These are phyloP conservation scores for Colletotrichum costaricense DNA, from an alignment of 2,329 filamentous ascomycete genomes.

Conservation along the genomic window DNA sequence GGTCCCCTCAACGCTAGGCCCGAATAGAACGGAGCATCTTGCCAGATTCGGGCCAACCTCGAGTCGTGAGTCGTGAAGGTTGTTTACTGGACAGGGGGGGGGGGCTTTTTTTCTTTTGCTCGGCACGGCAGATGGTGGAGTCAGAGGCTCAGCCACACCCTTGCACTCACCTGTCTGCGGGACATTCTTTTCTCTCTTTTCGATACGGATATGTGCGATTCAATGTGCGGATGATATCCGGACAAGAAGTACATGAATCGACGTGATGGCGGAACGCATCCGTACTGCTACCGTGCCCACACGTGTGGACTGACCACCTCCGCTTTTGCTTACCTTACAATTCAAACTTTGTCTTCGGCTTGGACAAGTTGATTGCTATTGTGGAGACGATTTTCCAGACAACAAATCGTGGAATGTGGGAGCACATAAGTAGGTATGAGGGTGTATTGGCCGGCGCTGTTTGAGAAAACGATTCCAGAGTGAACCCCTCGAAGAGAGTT, in stretches of 20 bases:
- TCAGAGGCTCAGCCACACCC: not conserved
- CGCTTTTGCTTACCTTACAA: not conserved
- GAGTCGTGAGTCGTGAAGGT: constrained; percentile 6
- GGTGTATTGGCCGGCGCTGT: not conserved
- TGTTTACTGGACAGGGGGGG: constrained; percentile 5
- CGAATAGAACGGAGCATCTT: not conserved
- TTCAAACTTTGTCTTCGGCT: constrained; percentile 8
- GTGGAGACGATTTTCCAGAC: not conserved
- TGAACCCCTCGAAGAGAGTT: not conserved
- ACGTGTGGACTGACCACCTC: not conserved
- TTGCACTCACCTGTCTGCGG: not conserved
- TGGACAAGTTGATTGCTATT: not conserved
- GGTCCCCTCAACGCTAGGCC: not conserved
- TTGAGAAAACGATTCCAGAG: not conserved
- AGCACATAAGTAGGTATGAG: not conserved
- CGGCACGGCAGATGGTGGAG: not conserved
- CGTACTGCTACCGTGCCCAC: not conserved
- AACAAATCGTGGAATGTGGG: constrained; percentile 7
- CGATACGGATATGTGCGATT: not conserved
- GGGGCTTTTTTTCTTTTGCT: not conserved
- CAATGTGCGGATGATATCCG: not conserved
- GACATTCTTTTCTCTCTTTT: not conserved
- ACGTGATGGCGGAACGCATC: not conserved
- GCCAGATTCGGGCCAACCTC: not conserved
- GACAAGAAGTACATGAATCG: not conserved